Base-by-base conservation (phyloP, 2,329 filamentous ascomycete genomes). In the Plenodomus biglobosus region DNA sequence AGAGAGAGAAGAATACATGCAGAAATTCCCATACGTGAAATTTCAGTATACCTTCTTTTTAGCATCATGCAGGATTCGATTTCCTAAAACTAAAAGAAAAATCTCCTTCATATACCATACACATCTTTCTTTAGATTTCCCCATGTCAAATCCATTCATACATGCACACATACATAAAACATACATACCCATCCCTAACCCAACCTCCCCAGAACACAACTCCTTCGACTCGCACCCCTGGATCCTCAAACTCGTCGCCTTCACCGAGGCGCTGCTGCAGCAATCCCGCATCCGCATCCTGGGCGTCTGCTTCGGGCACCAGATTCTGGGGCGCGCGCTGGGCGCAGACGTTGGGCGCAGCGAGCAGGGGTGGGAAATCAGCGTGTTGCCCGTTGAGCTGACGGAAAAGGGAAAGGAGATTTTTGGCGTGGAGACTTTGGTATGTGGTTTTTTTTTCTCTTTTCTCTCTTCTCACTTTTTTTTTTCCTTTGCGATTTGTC, bases 221-320 rank as follows among this genome's bases (percentile, higher is more conserved):
- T 83, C 89, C 0, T 92, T 86, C 65, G 88, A 88, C 52, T 75
- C 85, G 59, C 78, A 84, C 42, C 81, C 85, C 0, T 95, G 90
- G 90, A 92, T 94, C 55, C 55, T 85, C 36, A 84, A 81, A 44
- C 79, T 95, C 1, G 85, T 90, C 16, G 83, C 85, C 1, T 95
- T 85, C 63, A 83, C 81, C 0, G 75, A 78, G 42, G 75, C 79
- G 55, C 76, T 87, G 2, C 77, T 89, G 27, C 76, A 77, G 11
- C 80, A 86, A 55, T 76, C 79, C 20, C 77, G 83, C 0, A 81
- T 94, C 7, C 81, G 84, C 30, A 73, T 92, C n/a, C 78, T 95
- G 15, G 90, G 90, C 10, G 80, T 94, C 15, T 95, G 90, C 72
- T 95, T 92, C 69, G 90, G 90, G 4, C 90, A 95, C 69, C 90